Evolutionary conservation across 176 grass and related monocot species (phyloP), one percentile per base, ranked within the genome.

Genomic region (Phragmites australis): DNA sequence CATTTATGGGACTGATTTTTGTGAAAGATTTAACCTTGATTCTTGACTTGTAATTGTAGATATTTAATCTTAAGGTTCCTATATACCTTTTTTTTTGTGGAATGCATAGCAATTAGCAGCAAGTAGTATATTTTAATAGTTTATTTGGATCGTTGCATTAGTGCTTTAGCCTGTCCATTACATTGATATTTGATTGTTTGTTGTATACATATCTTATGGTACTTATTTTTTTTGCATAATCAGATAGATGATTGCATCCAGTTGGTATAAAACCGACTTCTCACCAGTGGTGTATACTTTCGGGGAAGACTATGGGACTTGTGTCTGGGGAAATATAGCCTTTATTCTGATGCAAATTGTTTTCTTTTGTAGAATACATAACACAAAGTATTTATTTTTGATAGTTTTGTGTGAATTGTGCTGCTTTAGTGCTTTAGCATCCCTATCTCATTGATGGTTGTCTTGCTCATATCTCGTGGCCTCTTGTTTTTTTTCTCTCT

Each of bases 11-110:
- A 21, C 60, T 86, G 26, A 6, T 74, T 58, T 69, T 49, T 64
- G 18, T 48, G 10, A 22, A n/a, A 83, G 75, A 49, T 78, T 68
- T 53, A 55, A 49, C 6, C 49, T 49, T 83, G 19, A 73, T 72
- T 71, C 21, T 77, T 21, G 26, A 37, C 27, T 37, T 13, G 6
- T 57, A 41, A 60, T 60, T 61, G 9, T 62, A 42, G 13, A 32
- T n/a, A 47, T 65, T 77, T 51, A 12, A 30, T 48, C 21, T 19
- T 51, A 6, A 49, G n/a, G 65, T 15, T 50, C 39, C 3, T 44
- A 23, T 2, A 29, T 29, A 25, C 2, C 21, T 10, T 3, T 39
- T 23, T 48, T 72, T 77, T 57, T 77, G 9, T 63, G 34, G 5
- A 60, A 50, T 60, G 16, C 34, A 61, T 14, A 21, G 13, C 23